Base-by-base conservation (phyloP, 768 basidiomycete species). In the Tylopilus subfusipes region DNA sequence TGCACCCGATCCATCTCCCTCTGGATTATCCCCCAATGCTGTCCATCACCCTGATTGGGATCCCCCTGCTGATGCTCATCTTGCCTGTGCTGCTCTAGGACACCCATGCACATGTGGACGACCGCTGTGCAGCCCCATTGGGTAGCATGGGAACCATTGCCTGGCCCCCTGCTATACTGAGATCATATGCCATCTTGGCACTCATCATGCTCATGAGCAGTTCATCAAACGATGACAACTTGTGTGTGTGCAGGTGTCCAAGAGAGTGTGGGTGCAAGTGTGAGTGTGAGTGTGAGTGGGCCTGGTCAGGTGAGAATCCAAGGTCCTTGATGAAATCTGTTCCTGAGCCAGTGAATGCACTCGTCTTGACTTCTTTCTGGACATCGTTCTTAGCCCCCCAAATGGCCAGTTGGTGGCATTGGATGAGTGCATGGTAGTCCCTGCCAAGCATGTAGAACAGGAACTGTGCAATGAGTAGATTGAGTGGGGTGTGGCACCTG, bases 391-490 rank as follows among this genome's bases (percentile, higher is more conserved):
- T 83, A 33, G 63, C 46, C 2, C 80, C 82, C 1, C 74, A 68
- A 30, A 85, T 74, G 53, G 84, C 82, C 43, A 88, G 76, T 50
- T 82, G 80, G 56, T 81, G 82, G 4, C 78, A 77, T 31, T 83
- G 82, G 34, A 86, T 80, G n/a, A 89, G 80, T 0, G 89, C 86
- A 52, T 91, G 85, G 64, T 92, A 90, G 60, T 93, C 85, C 58
- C 86, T 82, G 13, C 83, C 82, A 0, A 93, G 78, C 2, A 83
- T 78, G 61, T 82, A 79, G 75, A 96, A 96, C 12, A 84, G 76
- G 66, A 96, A 91, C 56, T 95, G 91, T 92, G 89, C 0, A 84
- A 82, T 18, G 91, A 83, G 69, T 96, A 96, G 29, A 97, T 78
- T 0, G 89, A 78, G 0, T 84, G 79, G 3, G 92, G 88, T 0